These are phyloP conservation scores for Alternaria sp. DNA, from an alignment of 2,329 filamentous ascomycete genomes.

Conservation along the genomic window DNA sequence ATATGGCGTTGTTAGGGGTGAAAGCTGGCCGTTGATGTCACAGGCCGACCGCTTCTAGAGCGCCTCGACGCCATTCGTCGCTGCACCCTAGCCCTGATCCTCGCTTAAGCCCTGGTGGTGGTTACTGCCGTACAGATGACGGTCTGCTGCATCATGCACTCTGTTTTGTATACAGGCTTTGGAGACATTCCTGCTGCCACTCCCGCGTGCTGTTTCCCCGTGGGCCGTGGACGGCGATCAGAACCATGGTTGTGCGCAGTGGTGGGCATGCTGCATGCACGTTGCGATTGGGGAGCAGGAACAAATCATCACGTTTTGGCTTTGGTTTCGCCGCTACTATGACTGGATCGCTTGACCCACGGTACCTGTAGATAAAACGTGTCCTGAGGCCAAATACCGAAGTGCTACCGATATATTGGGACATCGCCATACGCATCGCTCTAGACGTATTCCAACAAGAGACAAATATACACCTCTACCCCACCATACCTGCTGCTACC, in stretches of 20 bases:
- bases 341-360: conserved; percentile 10
- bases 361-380: conserved; percentile 4
- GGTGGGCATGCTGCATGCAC: conserved; percentile 4
- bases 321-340: neutral
- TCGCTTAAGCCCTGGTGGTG: conserved; percentile 44
- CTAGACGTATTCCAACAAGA: neutral
- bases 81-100: conserved; percentile 32
- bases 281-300: conserved; percentile 6
- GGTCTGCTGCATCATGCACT: conserved; percentile 35
- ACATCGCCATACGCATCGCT: conserved; percentile 3
- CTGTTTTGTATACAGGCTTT: conserved; percentile 12
- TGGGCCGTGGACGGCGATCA: neutral
- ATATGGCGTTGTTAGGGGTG: conserved; percentile 43
- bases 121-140: conserved; percentile 40
- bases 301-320: conserved; percentile 9
- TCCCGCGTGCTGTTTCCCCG: conserved; percentile 10
- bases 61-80: conserved; percentile 41
- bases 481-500: neutral
- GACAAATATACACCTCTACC: neutral
- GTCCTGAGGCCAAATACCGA: conserved; percentile 3
- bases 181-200: conserved; percentile 5
- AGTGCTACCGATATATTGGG: conserved; percentile 1
- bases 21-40: conserved; percentile 51
- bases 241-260: neutral
- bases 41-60: conserved; percentile 39